Evolutionary conservation across 345 rosid genomes (phyloP).

Genomic region (Punica granatum): DNA sequence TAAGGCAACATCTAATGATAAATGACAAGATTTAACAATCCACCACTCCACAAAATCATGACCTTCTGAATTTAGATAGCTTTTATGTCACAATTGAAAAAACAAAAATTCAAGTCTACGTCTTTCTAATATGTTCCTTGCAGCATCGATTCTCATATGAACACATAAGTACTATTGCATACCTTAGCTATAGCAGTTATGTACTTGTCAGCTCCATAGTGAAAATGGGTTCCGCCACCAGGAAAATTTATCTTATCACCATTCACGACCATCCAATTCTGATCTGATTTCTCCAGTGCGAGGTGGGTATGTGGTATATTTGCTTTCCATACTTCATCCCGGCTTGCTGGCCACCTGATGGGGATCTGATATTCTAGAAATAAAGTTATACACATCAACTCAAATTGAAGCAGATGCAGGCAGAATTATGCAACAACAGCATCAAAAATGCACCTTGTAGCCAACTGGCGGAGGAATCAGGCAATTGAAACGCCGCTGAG

Average conservation of each 20-base stretch:
- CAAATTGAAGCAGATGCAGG: conserved; percentile 15
- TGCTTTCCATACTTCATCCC: conserved; percentile 97
- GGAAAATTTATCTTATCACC: conserved; percentile 96
- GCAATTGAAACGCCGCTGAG: conserved; percentile 81
- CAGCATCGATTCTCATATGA: not conserved
- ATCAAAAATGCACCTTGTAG: conserved; percentile 56
- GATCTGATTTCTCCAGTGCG: conserved; percentile 94
- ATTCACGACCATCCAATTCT: conserved; percentile 96
- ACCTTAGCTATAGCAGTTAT: conserved; percentile 81
- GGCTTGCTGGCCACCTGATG: conserved; percentile 86
- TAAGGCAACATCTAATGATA: not conserved
- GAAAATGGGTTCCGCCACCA: conserved; percentile 99
- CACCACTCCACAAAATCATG: too few species aligned
- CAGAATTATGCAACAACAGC: conserved; percentile 2
- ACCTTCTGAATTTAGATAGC: too few species aligned
- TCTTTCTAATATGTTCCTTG: not conserved
- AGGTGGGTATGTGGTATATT: conserved; percentile 97
- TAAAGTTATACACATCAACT: conserved; percentile 27
- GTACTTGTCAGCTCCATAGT: conserved; percentile 92
- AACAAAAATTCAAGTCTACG: not conserved
- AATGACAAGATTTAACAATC: too few species aligned
- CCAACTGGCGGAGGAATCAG: conserved; percentile 80
- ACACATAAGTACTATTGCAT: conserved; percentile 6
- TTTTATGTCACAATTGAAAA: too few species aligned
- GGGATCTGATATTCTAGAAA: conserved; percentile 76